Percentiles rank a stretch among this genome's conserved stretches.
These are phyloP conservation scores for Claviceps digitariae DNA, from an alignment of 2,329 filamentous ascomycete genomes.

Conservation along the genomic window DNA sequence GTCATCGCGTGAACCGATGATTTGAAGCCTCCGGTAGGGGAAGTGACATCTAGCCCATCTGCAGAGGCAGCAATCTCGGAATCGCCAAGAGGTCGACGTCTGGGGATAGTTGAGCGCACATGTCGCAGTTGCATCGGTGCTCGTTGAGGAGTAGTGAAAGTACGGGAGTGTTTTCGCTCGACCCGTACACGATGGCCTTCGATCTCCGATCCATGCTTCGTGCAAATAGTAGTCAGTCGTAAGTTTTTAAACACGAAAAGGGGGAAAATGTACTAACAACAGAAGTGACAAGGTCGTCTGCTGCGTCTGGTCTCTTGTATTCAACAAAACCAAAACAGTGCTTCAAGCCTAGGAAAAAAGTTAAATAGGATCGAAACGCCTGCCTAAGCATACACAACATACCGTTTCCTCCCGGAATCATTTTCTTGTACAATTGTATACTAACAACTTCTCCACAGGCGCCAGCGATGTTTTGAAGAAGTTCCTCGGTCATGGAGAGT, in stretches of 20 bases:
- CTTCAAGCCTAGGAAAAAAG: slow-evolving; percentile 7
- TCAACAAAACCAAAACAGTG: slow-evolving; percentile 25
- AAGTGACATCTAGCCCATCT: not conserved
- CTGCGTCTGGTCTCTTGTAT: slow-evolving; percentile 22
- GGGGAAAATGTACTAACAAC: slow-evolving; percentile 19
- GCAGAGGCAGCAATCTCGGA: not conserved
- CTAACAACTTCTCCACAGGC: slow-evolving; percentile 24
- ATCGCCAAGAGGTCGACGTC: not conserved
- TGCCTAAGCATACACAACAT: not conserved
- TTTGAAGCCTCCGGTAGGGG: slow-evolving; percentile 1
- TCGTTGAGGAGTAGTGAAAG: slow-evolving; percentile 10
- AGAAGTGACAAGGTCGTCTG: slow-evolving; percentile 21
- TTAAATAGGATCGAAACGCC: slow-evolving; percentile 6
- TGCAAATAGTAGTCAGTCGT: slow-evolving; percentile 3
- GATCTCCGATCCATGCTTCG: slow-evolving; percentile 20
- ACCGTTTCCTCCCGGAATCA: slow-evolving; percentile 7
- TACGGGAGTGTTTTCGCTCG: slow-evolving; percentile 22
- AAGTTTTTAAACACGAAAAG: not conserved
- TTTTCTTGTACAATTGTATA: slow-evolving; percentile 13
- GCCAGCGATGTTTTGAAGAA: slow-evolving; percentile 24
- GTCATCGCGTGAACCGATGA: not conserved
- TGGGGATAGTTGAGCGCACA: slow-evolving; percentile 5
- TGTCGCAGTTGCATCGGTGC: not conserved
- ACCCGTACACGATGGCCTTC: slow-evolving; percentile 22
- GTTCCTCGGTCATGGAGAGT: slow-evolving; percentile 18